Evolutionary conservation across 1,284 basidiomycete genomes (phyloP).

Genomic region (Puccinia brachypodii): DNA sequence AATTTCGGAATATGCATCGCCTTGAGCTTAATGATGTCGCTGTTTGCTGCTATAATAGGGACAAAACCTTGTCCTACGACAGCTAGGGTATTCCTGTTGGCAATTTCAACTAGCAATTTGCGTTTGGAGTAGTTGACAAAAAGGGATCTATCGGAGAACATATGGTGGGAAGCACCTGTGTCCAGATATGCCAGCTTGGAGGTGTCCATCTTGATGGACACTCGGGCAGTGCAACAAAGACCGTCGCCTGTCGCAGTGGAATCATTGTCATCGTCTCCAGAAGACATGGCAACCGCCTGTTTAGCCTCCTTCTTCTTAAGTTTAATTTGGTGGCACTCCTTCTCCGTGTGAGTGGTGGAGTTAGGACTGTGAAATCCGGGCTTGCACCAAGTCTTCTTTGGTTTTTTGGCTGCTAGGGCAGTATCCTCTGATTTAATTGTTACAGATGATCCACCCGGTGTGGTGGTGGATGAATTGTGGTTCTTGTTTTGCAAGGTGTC

Average conservation of each 20-base stretch:
- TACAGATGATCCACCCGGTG: not conserved
- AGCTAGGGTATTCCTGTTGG: not conserved
- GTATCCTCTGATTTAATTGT: not conserved
- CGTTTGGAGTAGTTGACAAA: not conserved
- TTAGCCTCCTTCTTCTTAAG: not conserved
- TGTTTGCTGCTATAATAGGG: not conserved
- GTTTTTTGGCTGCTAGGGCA: not conserved
- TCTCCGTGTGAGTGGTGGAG: not conserved
- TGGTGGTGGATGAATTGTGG: not conserved
- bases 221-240: not conserved
- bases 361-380: not conserved
- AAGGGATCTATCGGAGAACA: not conserved
- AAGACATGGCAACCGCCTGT: not conserved
- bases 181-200: not conserved
- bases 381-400: not conserved
- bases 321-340: not conserved
- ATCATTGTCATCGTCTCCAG: not conserved
- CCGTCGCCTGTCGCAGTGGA: not conserved
- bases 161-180: not conserved
- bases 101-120: not conserved
- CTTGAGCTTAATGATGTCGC: not conserved
- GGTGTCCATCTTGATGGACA: no score
- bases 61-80: conserved; percentile 2
- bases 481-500: not conserved
- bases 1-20: not conserved